Conservation (phyloP, 2,329 filamentous ascomycete genomes). For the Botrytis tulipae region DNA sequence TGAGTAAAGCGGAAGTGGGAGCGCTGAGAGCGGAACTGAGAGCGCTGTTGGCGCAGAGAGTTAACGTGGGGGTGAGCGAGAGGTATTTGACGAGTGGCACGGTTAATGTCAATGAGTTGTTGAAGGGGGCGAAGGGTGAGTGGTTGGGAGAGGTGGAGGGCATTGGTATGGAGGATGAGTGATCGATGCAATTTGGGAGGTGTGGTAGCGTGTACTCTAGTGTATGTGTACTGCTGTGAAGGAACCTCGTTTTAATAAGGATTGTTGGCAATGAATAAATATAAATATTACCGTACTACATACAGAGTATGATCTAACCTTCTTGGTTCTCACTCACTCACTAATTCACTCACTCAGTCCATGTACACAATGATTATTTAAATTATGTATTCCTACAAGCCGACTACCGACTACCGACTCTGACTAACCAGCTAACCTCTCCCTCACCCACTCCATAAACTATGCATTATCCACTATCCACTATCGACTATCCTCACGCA, state of each 20-base stretch:
- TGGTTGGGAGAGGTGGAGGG: slow-evolving; percentile 39
- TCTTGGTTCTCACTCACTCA: not conserved
- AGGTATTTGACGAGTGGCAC: slow-evolving; percentile 78
- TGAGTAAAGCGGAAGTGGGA: slow-evolving; percentile 73
- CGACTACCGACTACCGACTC: not conserved
- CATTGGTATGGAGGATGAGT: slow-evolving; percentile 37
- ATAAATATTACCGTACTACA: not conserved
- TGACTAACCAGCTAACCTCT: not conserved
- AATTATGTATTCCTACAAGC: not conserved
- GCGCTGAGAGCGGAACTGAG: slow-evolving; percentile 70
- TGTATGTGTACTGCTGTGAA: not conserved
- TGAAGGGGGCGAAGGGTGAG: slow-evolving; percentile 59
- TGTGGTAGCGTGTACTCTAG: not conserved
- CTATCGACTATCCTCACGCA: no score
- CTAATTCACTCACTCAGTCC: not conserved
- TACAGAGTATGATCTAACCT: not conserved
- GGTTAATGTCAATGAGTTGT: slow-evolving; percentile 76
- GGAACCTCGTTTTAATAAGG: not conserved
- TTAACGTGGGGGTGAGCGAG: slow-evolving; percentile 87
- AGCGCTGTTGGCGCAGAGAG: slow-evolving; percentile 64
- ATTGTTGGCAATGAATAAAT: not conserved
- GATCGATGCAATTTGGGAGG: not conserved
- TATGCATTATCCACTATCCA: not conserved
- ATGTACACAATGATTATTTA: not conserved
- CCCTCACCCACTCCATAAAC: not conserved